Evolutionary conservation across 2,329 filamentous ascomycete species (phyloP), one percentile per base, ranked within the genome.

Genomic region (Apiospora phragmitis): DNA sequence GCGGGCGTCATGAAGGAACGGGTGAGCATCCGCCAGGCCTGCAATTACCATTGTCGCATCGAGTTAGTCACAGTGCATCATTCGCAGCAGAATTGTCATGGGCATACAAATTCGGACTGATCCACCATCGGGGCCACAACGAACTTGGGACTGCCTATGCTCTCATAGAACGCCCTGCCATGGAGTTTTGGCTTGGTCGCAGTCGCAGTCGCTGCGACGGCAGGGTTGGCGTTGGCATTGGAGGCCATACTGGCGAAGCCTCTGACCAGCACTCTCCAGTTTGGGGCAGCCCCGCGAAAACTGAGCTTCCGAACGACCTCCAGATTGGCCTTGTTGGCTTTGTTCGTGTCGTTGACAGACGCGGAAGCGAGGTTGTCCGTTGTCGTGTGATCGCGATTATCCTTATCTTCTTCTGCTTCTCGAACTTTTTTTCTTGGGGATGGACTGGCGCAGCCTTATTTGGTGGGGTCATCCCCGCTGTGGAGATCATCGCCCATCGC

Each of bases 61-160:
- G 24, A 47, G 45, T 69, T 35, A 70, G 69, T 65, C 16, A 12
- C 8, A 18, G n/a, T 65, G 51, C 21, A 32, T 21, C 18, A 42
- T 32, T n/a, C n/a, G n/a, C n/a, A n/a, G n/a, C 21, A 47, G 43
- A 11, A 2, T 35, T 12, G 11, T 24, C 41, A 49, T 49, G 45
- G 9, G 85, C 92, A 74, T 85, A 97, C 95, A 85, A 98, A 98
- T 85, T 99, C 96, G 42, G 94, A 98, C 81, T 98, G 94, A 79
- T 99, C 95, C 29, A 99, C 96, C 96, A 99, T 99, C 45, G 96
- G 96, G 43, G 96, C 96, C 70, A 99, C 88, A 41, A 99, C 90
- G 74, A 93, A 91, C 82, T 94, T 97, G 1, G 96, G 96, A 72
- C 92, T 95, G 29, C 96, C 96, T 72, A 99, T 92, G 79, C 93